Base-by-base conservation (phyloP, 1,284 basidiomycete species). In the Thecaphora thlaspeos region DNA sequence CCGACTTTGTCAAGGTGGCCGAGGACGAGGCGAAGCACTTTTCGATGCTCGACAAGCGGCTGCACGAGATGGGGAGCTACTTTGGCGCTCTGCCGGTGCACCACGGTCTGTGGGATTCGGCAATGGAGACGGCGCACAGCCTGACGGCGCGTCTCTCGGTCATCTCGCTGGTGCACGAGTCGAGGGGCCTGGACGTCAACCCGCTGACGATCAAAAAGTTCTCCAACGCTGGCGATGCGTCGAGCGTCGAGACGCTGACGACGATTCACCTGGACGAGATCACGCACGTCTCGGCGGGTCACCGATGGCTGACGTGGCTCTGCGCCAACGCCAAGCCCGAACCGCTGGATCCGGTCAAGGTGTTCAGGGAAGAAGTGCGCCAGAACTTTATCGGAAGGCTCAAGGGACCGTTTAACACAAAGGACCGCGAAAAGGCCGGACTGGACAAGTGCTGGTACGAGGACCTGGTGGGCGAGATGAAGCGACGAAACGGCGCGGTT, bases 141-240 rank as follows among this genome's bases (percentile, higher is more conserved):
- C 82, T 92, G 28, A 84, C 85, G 32, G 82, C 89, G 0, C 83
- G 90, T 2, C 84, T 92, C 23, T 88, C 88, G 2, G 91, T 92
- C 76, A 90, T 92, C 64, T 90, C 91, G 70, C 84, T 92, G 26
- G 90, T 92, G 0, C 90, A 91, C 73, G 90, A 92, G 80, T 89
- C 90, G 1, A 81, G 90, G 24, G 90, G 90, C 2, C 82, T 92
- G 8, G 91, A 92, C 78, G 88, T 91, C 41, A 74, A 76, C 41
- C 90, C 90, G 0, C 82, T 83, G 14, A 91, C 90, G 3, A 90
- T 94, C 66, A 86, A 85, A 55, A 85, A 86, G 58, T 89, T 91
- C 70, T 81, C 83, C 9, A 83, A 84, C 28, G 86, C 86, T 11
- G 81, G 87, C 18, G 90, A 92, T 75, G 63, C 68, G 12, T 86